Percentiles rank a stretch among this genome's conserved stretches.
These are phyloP conservation scores for Entomortierella beljakovae DNA, from an alignment of 192 early-diverging fungal species.

Conservation along the genomic window DNA sequence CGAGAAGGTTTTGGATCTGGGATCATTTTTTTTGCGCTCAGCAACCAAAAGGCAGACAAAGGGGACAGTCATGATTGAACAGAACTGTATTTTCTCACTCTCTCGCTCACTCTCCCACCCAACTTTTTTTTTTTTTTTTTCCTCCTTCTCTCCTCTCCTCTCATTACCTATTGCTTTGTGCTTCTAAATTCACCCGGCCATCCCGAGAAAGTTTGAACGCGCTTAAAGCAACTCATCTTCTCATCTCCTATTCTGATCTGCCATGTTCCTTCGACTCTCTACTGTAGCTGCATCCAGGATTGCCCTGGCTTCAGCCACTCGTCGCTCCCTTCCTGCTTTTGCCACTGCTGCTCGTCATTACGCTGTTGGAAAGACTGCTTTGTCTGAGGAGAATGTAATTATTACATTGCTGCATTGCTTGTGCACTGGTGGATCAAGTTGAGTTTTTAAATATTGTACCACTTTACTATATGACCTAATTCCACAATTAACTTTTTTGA, in stretches of 20 bases:
- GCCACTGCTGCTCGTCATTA: constrained; percentile 50
- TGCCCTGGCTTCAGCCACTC: constrained; percentile 48
- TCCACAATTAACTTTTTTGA: neutral
- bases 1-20: too few species aligned
- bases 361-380: constrained; percentile 51
- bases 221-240: neutral
- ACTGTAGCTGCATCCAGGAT: constrained; percentile 46
- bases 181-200: neutral
- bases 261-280: constrained; percentile 39
- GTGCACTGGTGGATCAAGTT: too few species aligned
- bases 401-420: neutral
- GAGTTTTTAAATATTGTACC: too few species aligned
- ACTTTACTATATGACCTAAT: neutral
- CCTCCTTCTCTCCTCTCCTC: neutral
- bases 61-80: too few species aligned
- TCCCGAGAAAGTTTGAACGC: neutral
- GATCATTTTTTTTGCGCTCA: too few species aligned
- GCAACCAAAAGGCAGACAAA: too few species aligned
- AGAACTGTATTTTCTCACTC: too few species aligned
- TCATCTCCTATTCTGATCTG: constrained; percentile 3
- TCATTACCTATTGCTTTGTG: neutral
- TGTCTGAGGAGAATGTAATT: constrained; percentile 49
- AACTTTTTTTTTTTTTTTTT: neutral
- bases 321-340: constrained; percentile 43
- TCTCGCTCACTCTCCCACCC: too few species aligned